A percentile compares a stretch with the other conserved stretches of the same genome.
Evolutionary conservation across 2,329 filamentous ascomycete genomes (phyloP).

Genomic region (Pseudogymnoascus sp.): DNA sequence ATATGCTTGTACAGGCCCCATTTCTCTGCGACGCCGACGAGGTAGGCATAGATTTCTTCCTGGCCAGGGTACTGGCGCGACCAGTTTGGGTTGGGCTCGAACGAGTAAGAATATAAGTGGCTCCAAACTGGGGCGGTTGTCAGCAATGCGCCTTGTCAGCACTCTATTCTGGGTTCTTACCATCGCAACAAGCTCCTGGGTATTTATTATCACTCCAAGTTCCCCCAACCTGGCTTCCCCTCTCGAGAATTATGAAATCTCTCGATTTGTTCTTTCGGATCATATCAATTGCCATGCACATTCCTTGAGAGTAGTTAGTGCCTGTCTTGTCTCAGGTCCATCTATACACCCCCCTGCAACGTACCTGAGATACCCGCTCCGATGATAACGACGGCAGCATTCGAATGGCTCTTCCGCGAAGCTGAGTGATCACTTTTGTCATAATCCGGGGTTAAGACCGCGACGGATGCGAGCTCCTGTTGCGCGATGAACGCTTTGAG

Average conservation of each 20-base stretch:
- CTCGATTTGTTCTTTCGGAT: conserved; percentile 41
- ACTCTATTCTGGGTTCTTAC: conserved; percentile 20
- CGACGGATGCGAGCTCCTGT: background rate
- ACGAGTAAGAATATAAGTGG: conserved; percentile 50
- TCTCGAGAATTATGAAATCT: conserved; percentile 49
- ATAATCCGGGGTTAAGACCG: background rate
- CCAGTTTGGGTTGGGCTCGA: conserved; percentile 51
- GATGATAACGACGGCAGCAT: conserved; percentile 41
- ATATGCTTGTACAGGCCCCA: conserved; percentile 47
- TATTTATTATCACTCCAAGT: conserved; percentile 48
- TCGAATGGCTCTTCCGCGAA: background rate
- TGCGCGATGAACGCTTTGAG: conserved; percentile 1
- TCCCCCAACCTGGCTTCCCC: conserved; percentile 41
- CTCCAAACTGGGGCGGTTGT: conserved; percentile 30
- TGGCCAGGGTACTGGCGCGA: conserved; percentile 49
- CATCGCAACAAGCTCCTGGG: conserved; percentile 45
- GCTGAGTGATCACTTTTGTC: background rate
- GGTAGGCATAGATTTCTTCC: conserved; percentile 49
- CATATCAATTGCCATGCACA: conserved; percentile 49
- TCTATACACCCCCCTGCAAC: background rate
- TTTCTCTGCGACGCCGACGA: conserved; percentile 43
- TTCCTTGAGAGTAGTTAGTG: conserved; percentile 28
- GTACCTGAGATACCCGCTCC: conserved; percentile 45
- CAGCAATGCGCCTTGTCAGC: background rate
- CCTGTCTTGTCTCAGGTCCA: background rate